These are phyloP conservation scores for Rhizophagus clarus DNA, from an alignment of 192 early-diverging fungal species.

Conservation along the genomic window DNA sequence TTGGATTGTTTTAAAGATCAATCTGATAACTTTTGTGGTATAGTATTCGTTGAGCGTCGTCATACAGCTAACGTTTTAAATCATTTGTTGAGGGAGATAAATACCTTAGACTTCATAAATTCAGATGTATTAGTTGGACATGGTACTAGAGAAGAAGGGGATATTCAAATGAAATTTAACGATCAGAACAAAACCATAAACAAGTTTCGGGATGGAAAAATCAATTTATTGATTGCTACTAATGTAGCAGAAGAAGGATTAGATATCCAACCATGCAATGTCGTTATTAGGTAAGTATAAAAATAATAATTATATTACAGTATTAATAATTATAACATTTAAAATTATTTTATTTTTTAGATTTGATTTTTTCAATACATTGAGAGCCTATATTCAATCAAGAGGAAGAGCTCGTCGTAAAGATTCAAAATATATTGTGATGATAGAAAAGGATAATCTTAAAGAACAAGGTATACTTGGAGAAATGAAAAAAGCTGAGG, in stretches of 20 bases:
- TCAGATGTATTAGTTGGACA: constrained; percentile 64
- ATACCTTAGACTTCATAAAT: constrained; percentile 48
- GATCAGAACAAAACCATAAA: constrained; percentile 64
- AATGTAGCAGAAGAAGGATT: constrained; percentile 95
- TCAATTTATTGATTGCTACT: constrained; percentile 87
- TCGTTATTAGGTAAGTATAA: constrained; percentile 67
- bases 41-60: constrained; percentile 82
- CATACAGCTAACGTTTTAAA: constrained; percentile 64
- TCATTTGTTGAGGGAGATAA: constrained; percentile 61
- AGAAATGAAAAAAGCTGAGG: constrained; percentile 49
- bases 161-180: constrained; percentile 52
- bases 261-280: constrained; percentile 90
- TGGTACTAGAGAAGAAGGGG: constrained; percentile 39
- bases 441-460: constrained; percentile 60
- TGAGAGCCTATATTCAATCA: constrained; percentile 85
- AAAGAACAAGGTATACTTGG: constrained; percentile 40
- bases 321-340: constrained; percentile 30
- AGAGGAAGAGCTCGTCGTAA: constrained; percentile 79
- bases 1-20: constrained; percentile 52
- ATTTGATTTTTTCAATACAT: constrained; percentile 76
- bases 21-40: constrained; percentile 73
- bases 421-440: constrained; percentile 74
- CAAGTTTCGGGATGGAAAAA: constrained; percentile 63
- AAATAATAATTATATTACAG: too few relatives aligned
- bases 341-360: constrained; percentile 39